Evolutionary conservation across 768 basidiomycete genomes (phyloP), one percentile per base, ranked within the genome.

Genomic region (Trametes punicea): DNA sequence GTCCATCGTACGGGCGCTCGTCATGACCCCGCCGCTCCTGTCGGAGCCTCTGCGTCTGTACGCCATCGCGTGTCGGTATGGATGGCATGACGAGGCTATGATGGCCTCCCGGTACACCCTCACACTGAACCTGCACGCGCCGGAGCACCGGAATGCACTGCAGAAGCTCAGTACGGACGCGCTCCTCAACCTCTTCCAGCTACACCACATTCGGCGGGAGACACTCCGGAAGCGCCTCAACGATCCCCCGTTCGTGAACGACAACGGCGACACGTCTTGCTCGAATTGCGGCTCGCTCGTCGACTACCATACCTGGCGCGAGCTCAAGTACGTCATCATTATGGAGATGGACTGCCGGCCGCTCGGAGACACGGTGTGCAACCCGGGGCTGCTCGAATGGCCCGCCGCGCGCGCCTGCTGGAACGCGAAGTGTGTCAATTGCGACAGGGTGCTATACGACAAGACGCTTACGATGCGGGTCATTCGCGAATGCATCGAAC

Each of bases 301-400:
- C 38, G 79, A 82, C 57, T 83, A 86, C 65, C 75, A 78, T 49
- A 81, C 82, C 6, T 85, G 85, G 85, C 74, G 81, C 61, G 82
- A 84, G 65, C 73, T 87, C 52, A 86, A 85, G 64, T 74, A 80
- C 61, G 76, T 70, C 44, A 78, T 85, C 50, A 64, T 80, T 4
- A 59, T 73, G 46, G 84, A 85, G 72, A 79, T 87, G 70, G 85
- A 87, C 57, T 59, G 63, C 7, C 75, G 82, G 9, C 82, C 85
- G 4, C 68, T 79, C 15, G 85, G 84, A 4, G 85, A 87, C 62
- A 81, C 81, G 6, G 71, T 87, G 33, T 40, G 76, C 56, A 70
- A 76, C 8, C 48, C 56, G 9, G 84, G 84, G 2, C 66, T 87
- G 46, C 63, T 64, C 11, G 75, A 77, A 31, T 87, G 84, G 83